Conservation (phyloP, 1,139 yeast species). For the Taphrina confusa region DNA sequence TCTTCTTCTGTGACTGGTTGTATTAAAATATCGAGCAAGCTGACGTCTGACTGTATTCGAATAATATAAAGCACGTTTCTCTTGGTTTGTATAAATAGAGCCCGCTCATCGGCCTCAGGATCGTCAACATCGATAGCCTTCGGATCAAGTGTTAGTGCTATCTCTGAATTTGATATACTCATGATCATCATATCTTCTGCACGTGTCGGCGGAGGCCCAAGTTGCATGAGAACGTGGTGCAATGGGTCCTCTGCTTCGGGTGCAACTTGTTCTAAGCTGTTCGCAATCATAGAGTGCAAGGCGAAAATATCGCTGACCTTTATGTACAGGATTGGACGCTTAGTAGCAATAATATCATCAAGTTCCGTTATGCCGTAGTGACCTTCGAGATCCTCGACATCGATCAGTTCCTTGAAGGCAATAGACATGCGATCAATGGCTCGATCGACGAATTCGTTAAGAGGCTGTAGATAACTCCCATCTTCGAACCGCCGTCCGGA, state of each 20-base stretch:
- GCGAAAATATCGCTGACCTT: constrained; percentile 65
- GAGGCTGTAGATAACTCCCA: constrained; percentile 73
- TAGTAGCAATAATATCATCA: constrained; percentile 69
- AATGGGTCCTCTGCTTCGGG: constrained; percentile 59
- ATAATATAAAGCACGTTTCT: constrained; percentile 76
- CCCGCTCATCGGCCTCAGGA: constrained; percentile 48
- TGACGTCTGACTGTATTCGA: constrained; percentile 73
- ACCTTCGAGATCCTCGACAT: constrained; percentile 52
- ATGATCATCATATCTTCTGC: constrained; percentile 42
- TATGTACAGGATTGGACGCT: constrained; percentile 65
- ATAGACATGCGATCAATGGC: constrained; percentile 54
- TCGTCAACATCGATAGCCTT: constrained; percentile 49
- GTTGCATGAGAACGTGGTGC: constrained; percentile 50
- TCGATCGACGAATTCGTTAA: constrained; percentile 67
- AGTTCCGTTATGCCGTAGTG: constrained; percentile 65
- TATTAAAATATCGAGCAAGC: constrained; percentile 69
- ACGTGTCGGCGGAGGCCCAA: constrained; percentile 51
- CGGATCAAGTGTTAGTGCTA: constrained; percentile 51
- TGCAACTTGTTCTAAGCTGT: constrained; percentile 55
- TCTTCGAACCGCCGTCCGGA: constrained; percentile 66
- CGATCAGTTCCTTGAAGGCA: constrained; percentile 48
- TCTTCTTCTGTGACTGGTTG: constrained; percentile 70
- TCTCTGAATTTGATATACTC: constrained; percentile 41
- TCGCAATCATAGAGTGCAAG: constrained; percentile 60
- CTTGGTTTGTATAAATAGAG: constrained; percentile 75